Percentiles rank a stretch among this genome's conserved stretches.
Evolutionary conservation across 495 filamentous ascomycete genomes (phyloP).

Genomic region (Penicillium nucicola): DNA sequence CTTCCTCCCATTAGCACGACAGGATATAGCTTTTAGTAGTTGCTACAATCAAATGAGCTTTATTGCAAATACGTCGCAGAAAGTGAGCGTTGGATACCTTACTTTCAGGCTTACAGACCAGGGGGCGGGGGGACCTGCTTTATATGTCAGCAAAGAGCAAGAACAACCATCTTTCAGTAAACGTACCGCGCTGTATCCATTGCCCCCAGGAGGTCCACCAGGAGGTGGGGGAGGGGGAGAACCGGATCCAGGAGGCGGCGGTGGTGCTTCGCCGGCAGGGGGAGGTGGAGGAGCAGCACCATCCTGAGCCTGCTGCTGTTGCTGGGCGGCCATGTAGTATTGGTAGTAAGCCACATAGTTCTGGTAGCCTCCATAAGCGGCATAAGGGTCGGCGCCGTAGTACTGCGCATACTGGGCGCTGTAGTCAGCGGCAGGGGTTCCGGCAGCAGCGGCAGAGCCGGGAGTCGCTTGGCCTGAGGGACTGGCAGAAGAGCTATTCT

Average conservation of each 20-base stretch:
- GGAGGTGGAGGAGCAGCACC: slow-evolving; percentile 59
- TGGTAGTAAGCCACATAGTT: slow-evolving; percentile 66
- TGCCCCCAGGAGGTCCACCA: slow-evolving; percentile 49
- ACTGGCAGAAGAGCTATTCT: slow-evolving; percentile 32
- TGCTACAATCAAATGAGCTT: background rate
- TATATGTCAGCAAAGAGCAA: background rate
- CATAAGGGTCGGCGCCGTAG: slow-evolving; percentile 81
- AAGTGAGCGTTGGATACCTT: background rate
- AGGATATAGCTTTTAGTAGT: background rate
- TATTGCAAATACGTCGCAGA: background rate
- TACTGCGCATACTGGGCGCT: slow-evolving; percentile 84
- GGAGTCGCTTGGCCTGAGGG: slow-evolving; percentile 29
- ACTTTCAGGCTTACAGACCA: slow-evolving; percentile 34
- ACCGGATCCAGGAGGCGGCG: slow-evolving; percentile 57
- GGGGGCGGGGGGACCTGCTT: slow-evolving; percentile 51
- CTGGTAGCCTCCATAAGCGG: slow-evolving; percentile 84
- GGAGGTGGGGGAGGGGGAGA: slow-evolving; percentile 66
- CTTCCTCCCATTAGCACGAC: background rate
- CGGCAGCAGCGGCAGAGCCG: slow-evolving; percentile 31
- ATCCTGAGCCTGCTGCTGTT: slow-evolving; percentile 38
- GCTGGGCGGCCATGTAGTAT: slow-evolving; percentile 62
- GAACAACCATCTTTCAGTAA: background rate
- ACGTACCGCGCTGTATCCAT: slow-evolving; percentile 66
- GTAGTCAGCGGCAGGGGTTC: slow-evolving; percentile 53
- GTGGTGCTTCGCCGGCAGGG: slow-evolving; percentile 61